Evolutionary conservation across 176 grass and related monocot species (phyloP).

Genomic region (Zea mays): DNA sequence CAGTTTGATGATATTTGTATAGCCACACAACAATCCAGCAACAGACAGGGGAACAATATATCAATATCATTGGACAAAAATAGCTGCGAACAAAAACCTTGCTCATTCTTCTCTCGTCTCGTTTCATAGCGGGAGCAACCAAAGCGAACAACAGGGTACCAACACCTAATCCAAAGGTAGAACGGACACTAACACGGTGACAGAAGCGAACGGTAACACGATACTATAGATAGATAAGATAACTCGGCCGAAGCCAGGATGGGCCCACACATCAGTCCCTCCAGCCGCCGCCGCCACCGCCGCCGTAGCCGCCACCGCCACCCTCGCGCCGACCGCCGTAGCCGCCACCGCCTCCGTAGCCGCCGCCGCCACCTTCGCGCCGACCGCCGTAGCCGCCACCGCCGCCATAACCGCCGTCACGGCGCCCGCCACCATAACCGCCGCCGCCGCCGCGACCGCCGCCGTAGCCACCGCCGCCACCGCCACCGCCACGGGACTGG

Average conservation of each 20-base stretch:
- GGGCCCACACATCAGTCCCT: conserved; percentile 57
- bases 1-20: too few relatives aligned
- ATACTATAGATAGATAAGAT: conserved; percentile 29
- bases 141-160: conserved; percentile 11
- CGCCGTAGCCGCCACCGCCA: conserved; percentile 30
- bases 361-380: background rate
- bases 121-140: background rate
- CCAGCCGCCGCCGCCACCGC: conserved; percentile 55
- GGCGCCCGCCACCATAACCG: background rate
- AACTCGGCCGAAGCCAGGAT: conserved; percentile 25
- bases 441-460: conserved; percentile 27
- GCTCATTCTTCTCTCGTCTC: background rate
- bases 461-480: conserved; percentile 12
- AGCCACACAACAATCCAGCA: too few relatives aligned
- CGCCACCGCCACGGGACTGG: conserved; percentile 59
- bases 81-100: conserved; percentile 49
- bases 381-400: conserved; percentile 17
- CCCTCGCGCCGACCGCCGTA: conserved; percentile 6
- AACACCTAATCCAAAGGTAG: conserved; percentile 31
- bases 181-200: conserved; percentile 20
- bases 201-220: conserved; percentile 3
- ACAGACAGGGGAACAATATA: background rate
- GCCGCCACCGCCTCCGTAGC: conserved; percentile 1
- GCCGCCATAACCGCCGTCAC: background rate
- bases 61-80: background rate